Evolutionary conservation across 2,329 filamentous ascomycete genomes (phyloP).

Genomic region (Pseudonectria buxi): DNA sequence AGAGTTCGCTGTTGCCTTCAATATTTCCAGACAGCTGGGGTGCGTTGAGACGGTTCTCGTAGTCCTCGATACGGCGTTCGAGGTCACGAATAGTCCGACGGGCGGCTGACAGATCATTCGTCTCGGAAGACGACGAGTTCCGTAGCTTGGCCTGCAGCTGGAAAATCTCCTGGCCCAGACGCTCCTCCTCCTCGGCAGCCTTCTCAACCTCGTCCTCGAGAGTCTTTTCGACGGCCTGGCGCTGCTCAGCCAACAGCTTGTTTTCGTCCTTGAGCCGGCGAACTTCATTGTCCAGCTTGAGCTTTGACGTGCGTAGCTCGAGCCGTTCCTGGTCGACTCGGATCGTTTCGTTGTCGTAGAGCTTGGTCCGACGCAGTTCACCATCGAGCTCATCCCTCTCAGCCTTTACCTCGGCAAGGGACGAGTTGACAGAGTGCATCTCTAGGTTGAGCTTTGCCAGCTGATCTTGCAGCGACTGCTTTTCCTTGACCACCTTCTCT

Average conservation of each 20-base stretch:
- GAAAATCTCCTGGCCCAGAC: constrained; percentile 48
- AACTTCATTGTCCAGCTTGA: constrained; percentile 61
- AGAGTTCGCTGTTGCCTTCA: constrained; percentile 48
- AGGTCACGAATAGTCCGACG: constrained; percentile 59
- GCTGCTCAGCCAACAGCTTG: constrained; percentile 47
- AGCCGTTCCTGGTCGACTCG: constrained; percentile 62
- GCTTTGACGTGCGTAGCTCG: constrained; percentile 59
- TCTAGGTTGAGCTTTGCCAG: constrained; percentile 53
- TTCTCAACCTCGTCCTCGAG: constrained; percentile 61
- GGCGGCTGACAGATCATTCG: constrained; percentile 48
- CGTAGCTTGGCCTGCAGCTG: constrained; percentile 42
- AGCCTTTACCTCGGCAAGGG: constrained; percentile 51
- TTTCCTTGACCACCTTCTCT: constrained; percentile 51
- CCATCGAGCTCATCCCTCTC: constrained; percentile 61
- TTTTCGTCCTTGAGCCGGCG: constrained; percentile 60
- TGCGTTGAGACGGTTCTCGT: constrained; percentile 38
- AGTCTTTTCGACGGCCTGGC: constrained; percentile 53
- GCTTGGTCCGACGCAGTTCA: constrained; percentile 49
- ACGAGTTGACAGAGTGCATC: constrained; percentile 50
- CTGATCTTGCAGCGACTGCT: constrained; percentile 57
- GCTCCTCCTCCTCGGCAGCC: constrained; percentile 59
- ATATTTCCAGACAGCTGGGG: constrained; percentile 26
- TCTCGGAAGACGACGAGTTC: constrained; percentile 42
- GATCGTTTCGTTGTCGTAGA: constrained; percentile 52
- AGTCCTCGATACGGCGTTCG: constrained; percentile 53